Evolutionary conservation across 2,329 filamentous ascomycete species (phyloP).

Genomic region (Acrocalymma vagum): DNA sequence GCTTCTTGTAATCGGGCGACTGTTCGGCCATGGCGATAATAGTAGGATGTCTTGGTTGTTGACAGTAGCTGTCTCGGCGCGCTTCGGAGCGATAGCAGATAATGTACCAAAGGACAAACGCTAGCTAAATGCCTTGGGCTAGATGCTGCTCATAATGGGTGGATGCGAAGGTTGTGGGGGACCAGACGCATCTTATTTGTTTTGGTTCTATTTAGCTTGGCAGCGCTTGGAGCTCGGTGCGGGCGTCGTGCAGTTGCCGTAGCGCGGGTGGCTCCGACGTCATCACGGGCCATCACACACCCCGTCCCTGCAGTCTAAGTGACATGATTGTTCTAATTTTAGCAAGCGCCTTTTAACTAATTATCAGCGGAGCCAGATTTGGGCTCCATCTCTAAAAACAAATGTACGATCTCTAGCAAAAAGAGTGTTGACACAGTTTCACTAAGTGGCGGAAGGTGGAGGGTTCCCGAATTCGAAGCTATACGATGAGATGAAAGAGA

Average conservation of each 20-base stretch:
- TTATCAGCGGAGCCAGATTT: slow-evolving; percentile 10
- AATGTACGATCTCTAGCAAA: no score
- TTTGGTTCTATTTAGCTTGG: slow-evolving; percentile 17
- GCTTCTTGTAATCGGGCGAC: slow-evolving; percentile 15
- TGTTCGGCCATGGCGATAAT: slow-evolving; percentile 11
- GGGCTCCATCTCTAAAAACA: slow-evolving; percentile 10
- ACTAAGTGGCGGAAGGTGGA: slow-evolving; percentile 9
- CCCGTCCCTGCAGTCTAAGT: slow-evolving; percentile 11
- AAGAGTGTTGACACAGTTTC: slow-evolving; percentile 12
- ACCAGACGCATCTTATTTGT: slow-evolving; percentile 16
- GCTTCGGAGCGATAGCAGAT: slow-evolving; percentile 16
- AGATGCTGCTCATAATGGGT: slow-evolving; percentile 17
- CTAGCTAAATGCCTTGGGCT: slow-evolving; percentile 16
- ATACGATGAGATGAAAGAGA: slow-evolving; percentile 9
- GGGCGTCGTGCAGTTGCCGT: slow-evolving; percentile 10
- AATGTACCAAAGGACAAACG: slow-evolving; percentile 8
- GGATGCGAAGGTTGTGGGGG: slow-evolving; percentile 13
- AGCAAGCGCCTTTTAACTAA: slow-evolving; percentile 8
- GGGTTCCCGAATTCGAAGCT: slow-evolving; percentile 6
- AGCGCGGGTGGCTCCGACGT: slow-evolving; percentile 10
- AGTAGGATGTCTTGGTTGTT: slow-evolving; percentile 11
- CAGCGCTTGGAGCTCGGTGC: slow-evolving; percentile 12
- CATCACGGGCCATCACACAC: slow-evolving; percentile 6
- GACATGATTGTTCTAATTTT: slow-evolving; percentile 15
- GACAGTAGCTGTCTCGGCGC: slow-evolving; percentile 10